Base-by-base conservation (phyloP, 225 moss, liverwort and hornwort genomes). In the Pseudisothecium myosuroides region DNA sequence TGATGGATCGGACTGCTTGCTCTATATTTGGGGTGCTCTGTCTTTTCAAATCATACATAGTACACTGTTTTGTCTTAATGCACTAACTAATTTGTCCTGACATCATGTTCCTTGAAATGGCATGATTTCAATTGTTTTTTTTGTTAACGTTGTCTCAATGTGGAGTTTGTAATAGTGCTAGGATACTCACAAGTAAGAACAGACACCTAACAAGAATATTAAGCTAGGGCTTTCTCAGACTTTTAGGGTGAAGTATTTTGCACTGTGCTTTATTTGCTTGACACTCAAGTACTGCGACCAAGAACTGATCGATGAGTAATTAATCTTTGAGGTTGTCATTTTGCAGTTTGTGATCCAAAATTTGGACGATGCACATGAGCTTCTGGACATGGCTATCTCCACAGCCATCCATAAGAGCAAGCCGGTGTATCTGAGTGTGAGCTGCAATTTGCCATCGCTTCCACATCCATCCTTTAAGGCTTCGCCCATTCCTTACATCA, bases 391-490 rank as follows among this genome's bases (percentile, higher is more conserved):
- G 83, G 96, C 98, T 85, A 91, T 98, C 80, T 95, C 94, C 43
- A 93, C 96, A 72, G 95, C 96, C 47, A 88, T 96, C 72, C 79
- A 67, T 18, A 89, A 95, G 85, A 96, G 96, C 92, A 98, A 98
- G 85, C 97, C 96, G 31, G 96, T 98, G 85, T 98, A 98, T 80
- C 90, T 98, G 56, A 98, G 96, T 65, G 87, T 96, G 87, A 96
- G 98, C 90, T 98, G 98, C 95, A 96, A 96, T 71, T 87, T 98
- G 91, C 91, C 98, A 31, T 89, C 92, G 52, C 68, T 96, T 79
- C 94, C 88, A 22, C 94, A 98, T 87, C 94, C 95, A 22, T 94
- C 92, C 89, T 98, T 96, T 81, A 88, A 92, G 86, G 86, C 88
- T 60, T 41, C 86, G 84, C 91, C n/a, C 86, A 76, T 52, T 76